Percentiles rank a stretch among this genome's conserved stretches.
These are phyloP conservation scores for Trichocladium antarcticum DNA, from an alignment of 495 filamentous ascomycete genomes.

Conservation along the genomic window DNA sequence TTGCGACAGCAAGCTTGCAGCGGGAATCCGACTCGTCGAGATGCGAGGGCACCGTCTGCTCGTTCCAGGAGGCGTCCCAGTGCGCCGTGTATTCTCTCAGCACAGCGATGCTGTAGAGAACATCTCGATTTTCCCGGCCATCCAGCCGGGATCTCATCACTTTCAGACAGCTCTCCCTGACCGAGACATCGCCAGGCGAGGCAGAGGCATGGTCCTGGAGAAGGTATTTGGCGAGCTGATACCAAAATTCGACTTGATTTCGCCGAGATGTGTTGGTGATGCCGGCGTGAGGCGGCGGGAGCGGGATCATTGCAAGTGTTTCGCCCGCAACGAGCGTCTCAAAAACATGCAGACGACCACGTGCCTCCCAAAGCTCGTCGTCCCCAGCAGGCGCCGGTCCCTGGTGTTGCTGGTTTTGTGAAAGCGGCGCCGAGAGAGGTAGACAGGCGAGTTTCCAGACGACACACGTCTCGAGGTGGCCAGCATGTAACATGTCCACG, in stretches of 20 bases:
- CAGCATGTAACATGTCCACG: constrained; percentile 49
- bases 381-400: constrained; percentile 23
- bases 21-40: constrained; percentile 60
- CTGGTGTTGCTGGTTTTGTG: constrained; percentile 7
- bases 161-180: constrained; percentile 50
- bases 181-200: constrained; percentile 32
- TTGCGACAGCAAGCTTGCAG: constrained; percentile 66
- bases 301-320: constrained; percentile 47
- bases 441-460: constrained; percentile 53
- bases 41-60: constrained; percentile 47
- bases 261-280: constrained; percentile 43
- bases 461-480: constrained; percentile 57
- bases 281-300: constrained; percentile 38
- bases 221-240: constrained; percentile 58
- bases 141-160: constrained; percentile 58
- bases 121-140: constrained; percentile 77
- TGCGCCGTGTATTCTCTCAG: constrained; percentile 61
- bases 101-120: constrained; percentile 79
- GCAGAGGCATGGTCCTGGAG: constrained; percentile 47
- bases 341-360: constrained; percentile 57
- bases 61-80: constrained; percentile 51
- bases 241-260: constrained; percentile 72
- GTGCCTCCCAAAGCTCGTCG: constrained; percentile 51
- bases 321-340: constrained; percentile 63
- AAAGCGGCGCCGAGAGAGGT: constrained; percentile 19